phyloP scores from a whole-genome alignment of 768 basidiomycete species.

The Nidula microcarpa region DNA sequence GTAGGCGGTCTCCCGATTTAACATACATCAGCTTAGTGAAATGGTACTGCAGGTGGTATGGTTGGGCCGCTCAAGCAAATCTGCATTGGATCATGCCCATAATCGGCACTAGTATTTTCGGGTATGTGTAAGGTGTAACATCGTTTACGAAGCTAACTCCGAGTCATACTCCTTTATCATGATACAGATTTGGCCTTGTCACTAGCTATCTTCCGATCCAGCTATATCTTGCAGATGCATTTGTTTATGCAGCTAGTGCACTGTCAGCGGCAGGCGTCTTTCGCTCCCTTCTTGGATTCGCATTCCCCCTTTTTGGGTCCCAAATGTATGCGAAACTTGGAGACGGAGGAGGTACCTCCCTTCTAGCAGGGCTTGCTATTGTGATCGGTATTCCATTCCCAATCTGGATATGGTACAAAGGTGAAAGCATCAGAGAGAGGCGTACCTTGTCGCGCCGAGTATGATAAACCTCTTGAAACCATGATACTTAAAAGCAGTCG shows the following conservation, averaged over 20 bases:
- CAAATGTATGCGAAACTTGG: slow-evolving; percentile 68
- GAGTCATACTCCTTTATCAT: not conserved
- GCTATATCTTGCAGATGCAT: slow-evolving; percentile 70
- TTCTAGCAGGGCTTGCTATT: slow-evolving; percentile 57
- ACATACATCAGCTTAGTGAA: too few relatives aligned
- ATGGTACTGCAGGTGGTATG: slow-evolving; percentile 55
- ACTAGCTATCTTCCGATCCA: slow-evolving; percentile 49
- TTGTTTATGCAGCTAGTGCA: slow-evolving; percentile 68
- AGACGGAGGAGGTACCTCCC: slow-evolving; percentile 64
- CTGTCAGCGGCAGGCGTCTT: slow-evolving; percentile 60
- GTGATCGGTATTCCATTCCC: slow-evolving; percentile 72
- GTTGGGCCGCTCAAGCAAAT: slow-evolving; percentile 71
- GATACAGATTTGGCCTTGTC: not conserved
- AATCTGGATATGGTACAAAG: slow-evolving; percentile 65
- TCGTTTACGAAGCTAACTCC: slow-evolving; percentile 16
- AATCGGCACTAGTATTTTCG: slow-evolving; percentile 55
- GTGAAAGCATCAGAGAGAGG: slow-evolving; percentile 49
- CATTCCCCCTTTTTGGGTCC: slow-evolving; percentile 44
- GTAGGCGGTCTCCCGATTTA: too few relatives aligned
- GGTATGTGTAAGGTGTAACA: slow-evolving; percentile 62
- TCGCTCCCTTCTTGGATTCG: slow-evolving; percentile 44
- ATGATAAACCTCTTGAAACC: not conserved
- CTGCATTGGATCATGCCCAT: slow-evolving; percentile 83
- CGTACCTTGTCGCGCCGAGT: slow-evolving; percentile 15
- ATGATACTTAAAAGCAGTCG: not conserved